Conservation (phyloP, 305 asterid genomes). For the Solanum hybrid region DNA sequence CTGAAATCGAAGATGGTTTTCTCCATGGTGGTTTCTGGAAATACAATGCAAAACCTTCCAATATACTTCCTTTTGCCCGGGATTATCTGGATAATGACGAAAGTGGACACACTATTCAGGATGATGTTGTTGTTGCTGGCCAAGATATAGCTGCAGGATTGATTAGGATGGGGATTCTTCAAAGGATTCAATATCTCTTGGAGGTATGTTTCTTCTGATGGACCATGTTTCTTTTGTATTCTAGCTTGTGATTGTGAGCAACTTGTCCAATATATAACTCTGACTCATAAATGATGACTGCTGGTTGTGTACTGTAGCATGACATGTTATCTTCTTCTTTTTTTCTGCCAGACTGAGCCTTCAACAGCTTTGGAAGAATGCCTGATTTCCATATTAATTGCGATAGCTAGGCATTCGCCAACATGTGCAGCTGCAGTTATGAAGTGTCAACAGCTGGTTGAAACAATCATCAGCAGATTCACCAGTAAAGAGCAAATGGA, state of each 20-base stretch:
- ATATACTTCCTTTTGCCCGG: slow-evolving; percentile 35
- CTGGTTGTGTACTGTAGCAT: background rate
- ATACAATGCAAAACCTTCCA: slow-evolving; percentile 78
- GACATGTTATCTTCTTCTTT: slow-evolving; percentile 13
- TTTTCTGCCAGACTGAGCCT: slow-evolving; percentile 58
- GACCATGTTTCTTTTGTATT: slow-evolving; percentile 8
- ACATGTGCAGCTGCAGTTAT: slow-evolving; percentile 72
- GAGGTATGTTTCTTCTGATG: slow-evolving; percentile 48
- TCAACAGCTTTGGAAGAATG: slow-evolving; percentile 63
- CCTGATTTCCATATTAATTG: slow-evolving; percentile 66
- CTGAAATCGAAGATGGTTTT: slow-evolving; percentile 65
- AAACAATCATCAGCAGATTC: slow-evolving; percentile 60
- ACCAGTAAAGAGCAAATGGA: slow-evolving; percentile 42
- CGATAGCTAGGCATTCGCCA: slow-evolving; percentile 91
- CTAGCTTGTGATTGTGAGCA: slow-evolving; percentile 1
- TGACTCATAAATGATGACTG: background rate
- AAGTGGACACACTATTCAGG: slow-evolving; percentile 71
- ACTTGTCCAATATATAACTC: background rate
- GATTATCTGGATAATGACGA: slow-evolving; percentile 37
- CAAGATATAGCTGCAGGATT: slow-evolving; percentile 96
- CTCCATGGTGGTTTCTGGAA: slow-evolving; percentile 98
- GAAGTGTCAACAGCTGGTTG: slow-evolving; percentile 62
- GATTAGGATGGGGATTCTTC: slow-evolving; percentile 87
- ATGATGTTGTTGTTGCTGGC: slow-evolving; percentile 74
- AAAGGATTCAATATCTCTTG: slow-evolving; percentile 65